Evolutionary conservation across 208 protist genomes (phyloP), one percentile per base, ranked within the genome.

Genomic region (Acanthamoeba lenticulata): DNA sequence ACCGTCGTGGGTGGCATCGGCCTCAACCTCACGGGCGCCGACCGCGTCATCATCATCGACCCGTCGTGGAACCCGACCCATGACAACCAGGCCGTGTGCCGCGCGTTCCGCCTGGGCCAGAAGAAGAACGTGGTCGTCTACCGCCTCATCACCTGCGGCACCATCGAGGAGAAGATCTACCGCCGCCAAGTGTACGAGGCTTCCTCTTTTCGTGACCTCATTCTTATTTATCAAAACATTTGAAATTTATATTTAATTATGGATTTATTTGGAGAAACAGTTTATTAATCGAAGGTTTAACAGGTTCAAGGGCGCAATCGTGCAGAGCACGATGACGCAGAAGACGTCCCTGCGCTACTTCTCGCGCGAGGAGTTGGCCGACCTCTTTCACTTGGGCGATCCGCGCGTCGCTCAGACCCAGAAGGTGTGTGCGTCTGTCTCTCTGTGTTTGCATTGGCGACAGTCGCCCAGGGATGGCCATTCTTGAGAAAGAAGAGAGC

Each of bases 91-190:
- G 57, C 92, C 9, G 47, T 90, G 90, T 94, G 96, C 90, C 89
- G 97, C 57, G 96, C 96, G 0, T 96, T 97, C 81, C 81, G 97
- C n/a, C 97, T 98, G 52, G 97, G 97, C 38, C 97, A 98, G 90
- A 97, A 95, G 77, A 88, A 95, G n/a, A 77, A 97, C 57, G 97
- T 97, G 44, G 93, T 94, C 34, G 96, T 98, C 2, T 93, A 97
- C n/a, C 92, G 96, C 19, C 90, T 98, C 19, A 65, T 98, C 21
- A 96, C 96, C 2, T 79, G 52, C 9, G 85, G 95, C 27, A 77
- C 93, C 19, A 94, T 98, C 1, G 97, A 98, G 90, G 95, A 97
- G 72, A 93, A 93, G 29, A 97, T 98, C 38, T 97, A 97, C 94
- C 81, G 95, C 29, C 92, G 92, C 67, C 96, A 97, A 92, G 94